These are phyloP conservation scores for Dictyostelium intermedium DNA, from an alignment of 78 protist genomes.

Conservation along the genomic window DNA sequence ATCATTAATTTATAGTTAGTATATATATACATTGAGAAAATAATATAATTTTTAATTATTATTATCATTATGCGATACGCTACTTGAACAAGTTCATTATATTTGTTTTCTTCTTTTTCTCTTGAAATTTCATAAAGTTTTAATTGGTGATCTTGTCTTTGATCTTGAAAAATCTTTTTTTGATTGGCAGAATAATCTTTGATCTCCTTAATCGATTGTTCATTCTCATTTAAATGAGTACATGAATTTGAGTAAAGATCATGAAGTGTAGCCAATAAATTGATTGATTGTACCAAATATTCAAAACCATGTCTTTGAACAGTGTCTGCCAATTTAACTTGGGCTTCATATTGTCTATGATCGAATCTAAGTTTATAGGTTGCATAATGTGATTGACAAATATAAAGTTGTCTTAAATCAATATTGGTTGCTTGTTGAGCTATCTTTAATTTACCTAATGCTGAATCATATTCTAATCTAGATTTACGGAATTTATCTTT, in stretches of 20 bases:
- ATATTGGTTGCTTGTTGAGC: not conserved
- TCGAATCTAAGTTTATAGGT: not conserved
- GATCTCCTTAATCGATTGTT: constrained; percentile 35
- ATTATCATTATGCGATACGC: not conserved
- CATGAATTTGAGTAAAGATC: constrained; percentile 27
- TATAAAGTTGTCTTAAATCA: constrained; percentile 26
- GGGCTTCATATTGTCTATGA: constrained; percentile 33
- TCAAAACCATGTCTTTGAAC: constrained; percentile 62
- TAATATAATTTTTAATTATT: not conserved
- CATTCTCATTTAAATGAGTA: not conserved
- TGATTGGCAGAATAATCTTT: not conserved
- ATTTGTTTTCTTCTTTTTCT: constrained; percentile 54
- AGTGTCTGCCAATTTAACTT: constrained; percentile 14
- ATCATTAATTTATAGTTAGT: too few relatives aligned
- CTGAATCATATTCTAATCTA: constrained; percentile 44
- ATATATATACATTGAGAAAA: too few relatives aligned
- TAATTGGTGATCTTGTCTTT: constrained; percentile 26
- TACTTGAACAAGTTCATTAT: constrained; percentile 64
- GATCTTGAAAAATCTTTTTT: not conserved
- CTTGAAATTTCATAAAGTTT: constrained; percentile 29
- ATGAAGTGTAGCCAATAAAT: constrained; percentile 45
- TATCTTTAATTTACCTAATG: constrained; percentile 23
- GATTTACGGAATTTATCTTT: constrained; percentile 23
- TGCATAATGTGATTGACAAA: constrained; percentile 39
- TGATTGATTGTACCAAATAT: constrained; percentile 56